phyloP scores from a whole-genome alignment of 2,329 filamentous ascomycete species.

The Aspergillus transmontanensis region DNA sequence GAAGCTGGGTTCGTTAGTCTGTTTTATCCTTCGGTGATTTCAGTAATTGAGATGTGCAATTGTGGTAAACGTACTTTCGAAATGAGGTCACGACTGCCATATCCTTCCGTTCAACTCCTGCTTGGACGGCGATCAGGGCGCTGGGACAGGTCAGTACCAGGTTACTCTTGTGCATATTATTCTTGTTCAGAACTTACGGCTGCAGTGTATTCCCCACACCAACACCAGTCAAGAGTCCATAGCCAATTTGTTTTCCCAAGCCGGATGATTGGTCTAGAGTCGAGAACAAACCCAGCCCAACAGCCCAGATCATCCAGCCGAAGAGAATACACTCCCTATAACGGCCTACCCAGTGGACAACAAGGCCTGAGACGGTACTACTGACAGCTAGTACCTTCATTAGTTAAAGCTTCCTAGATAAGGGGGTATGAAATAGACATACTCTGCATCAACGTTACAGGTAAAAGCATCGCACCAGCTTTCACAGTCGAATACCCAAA shows the following conservation, averaged over 20 bases:
- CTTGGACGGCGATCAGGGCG: conserved; percentile 43
- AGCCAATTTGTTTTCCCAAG: conserved; percentile 58
- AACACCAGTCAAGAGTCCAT: conserved; percentile 54
- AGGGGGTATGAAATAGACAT: conserved; percentile 4
- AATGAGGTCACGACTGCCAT: conserved; percentile 46
- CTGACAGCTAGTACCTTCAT: conserved; percentile 39
- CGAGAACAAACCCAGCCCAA: conserved; percentile 57
- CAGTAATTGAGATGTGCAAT: not conserved
- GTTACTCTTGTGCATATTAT: not conserved
- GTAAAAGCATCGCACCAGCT: conserved; percentile 55
- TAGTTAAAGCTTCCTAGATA: conserved; percentile 29
- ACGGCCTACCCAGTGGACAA: conserved; percentile 56
- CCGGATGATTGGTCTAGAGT: conserved; percentile 53
- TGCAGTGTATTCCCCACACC: conserved; percentile 58
- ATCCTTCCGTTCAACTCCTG: conserved; percentile 40
- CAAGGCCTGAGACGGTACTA: conserved; percentile 55
- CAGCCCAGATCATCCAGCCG: conserved; percentile 56
- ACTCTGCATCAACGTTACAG: conserved; percentile 53
- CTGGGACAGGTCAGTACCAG: conserved; percentile 10
- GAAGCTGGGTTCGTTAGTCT: conserved; percentile 32
- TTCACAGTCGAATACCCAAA: conserved; percentile 46
- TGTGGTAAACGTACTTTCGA: conserved; percentile 29
- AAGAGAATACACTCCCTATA: conserved; percentile 59
- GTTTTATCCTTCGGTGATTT: not conserved
- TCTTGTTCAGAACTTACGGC: conserved; percentile 31